Evolutionary conservation across 805 yeast genomes (phyloP).

Genomic region (Aciculoconidium aculeatum): DNA sequence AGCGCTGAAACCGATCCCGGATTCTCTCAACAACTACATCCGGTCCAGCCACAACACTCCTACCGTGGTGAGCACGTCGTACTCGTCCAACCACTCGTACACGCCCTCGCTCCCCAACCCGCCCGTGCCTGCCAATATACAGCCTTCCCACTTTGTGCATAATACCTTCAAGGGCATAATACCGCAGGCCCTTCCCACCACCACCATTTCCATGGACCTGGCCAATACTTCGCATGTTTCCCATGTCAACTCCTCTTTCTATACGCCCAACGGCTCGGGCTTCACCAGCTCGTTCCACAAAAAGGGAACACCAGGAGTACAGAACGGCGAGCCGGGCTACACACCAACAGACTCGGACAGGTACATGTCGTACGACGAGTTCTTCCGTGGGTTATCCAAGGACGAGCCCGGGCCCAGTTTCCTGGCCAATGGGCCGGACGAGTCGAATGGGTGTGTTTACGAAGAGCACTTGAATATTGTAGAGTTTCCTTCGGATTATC

Average conservation of each 20-base stretch:
- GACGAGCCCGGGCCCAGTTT: constrained; percentile 6
- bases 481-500: constrained; percentile 73
- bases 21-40: constrained; percentile 21
- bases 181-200: constrained; percentile 46
- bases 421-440: too few relatives aligned
- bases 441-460: constrained; percentile 12
- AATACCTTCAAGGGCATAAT: constrained; percentile 6
- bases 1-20: constrained; percentile 7
- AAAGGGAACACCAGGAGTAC: constrained; percentile 1
- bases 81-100: constrained; percentile 34
- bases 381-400: constrained; percentile 21
- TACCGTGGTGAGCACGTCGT: constrained; percentile 37
- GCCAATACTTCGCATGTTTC: constrained; percentile 26
- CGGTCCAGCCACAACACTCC: constrained; percentile 43
- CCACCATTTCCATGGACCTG: constrained; percentile 44
- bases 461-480: constrained; percentile 69
- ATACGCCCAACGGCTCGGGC: constrained; percentile 5
- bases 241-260: too few relatives aligned
- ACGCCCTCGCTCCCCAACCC: constrained; percentile 27
- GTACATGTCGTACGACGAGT: constrained; percentile 39
- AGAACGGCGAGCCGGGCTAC: not conserved
- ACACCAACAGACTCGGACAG: constrained; percentile 28
- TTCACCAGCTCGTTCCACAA: constrained; percentile 4
- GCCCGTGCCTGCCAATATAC: constrained; percentile 3
- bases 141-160: constrained; percentile 4